These are phyloP conservation scores for Pichia occidentalis DNA, from an alignment of 805 yeast species.

Conservation along the genomic window DNA sequence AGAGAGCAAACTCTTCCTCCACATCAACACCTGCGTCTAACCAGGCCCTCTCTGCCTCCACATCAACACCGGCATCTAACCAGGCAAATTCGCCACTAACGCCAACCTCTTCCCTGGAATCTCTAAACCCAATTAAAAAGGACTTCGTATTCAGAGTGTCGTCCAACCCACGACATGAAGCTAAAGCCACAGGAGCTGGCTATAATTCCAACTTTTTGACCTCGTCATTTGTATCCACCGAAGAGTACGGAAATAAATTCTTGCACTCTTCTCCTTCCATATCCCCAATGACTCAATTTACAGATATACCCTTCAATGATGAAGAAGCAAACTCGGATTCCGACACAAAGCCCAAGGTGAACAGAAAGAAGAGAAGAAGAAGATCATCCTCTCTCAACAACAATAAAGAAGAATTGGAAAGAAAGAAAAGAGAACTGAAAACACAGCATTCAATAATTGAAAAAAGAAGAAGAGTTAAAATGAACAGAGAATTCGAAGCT, in stretches of 20 bases:
- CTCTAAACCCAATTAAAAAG: too few species aligned
- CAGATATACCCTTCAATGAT: slow-evolving; percentile 17
- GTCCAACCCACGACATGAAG: slow-evolving; percentile 7
- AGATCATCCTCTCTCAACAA: slow-evolving; percentile 23
- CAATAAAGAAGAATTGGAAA: slow-evolving; percentile 31
- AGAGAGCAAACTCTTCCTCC: slow-evolving; percentile 17
- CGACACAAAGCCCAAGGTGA: neutral
- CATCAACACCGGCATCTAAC: too few species aligned
- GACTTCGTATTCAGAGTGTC: too few species aligned
- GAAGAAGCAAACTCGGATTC: slow-evolving; percentile 1
- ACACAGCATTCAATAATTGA: slow-evolving; percentile 73
- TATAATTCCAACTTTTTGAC: slow-evolving; percentile 24
- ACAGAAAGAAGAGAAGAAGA: slow-evolving; percentile 20
- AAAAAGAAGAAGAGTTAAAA: slow-evolving; percentile 68
- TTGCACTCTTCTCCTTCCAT: slow-evolving; percentile 29
- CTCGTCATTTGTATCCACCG: slow-evolving; percentile 25
- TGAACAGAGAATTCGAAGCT: slow-evolving; percentile 79
- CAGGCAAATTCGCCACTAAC: too few species aligned
- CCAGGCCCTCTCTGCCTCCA: too few species aligned
- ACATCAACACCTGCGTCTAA: slow-evolving; percentile 9
- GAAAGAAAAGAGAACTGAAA: slow-evolving; percentile 42
- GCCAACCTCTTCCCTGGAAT: too few species aligned
- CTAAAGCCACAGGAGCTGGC: neutral
- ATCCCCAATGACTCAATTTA: slow-evolving; percentile 26
- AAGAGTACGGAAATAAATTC: slow-evolving; percentile 22